Conservation (phyloP, 768 basidiomycete genomes). For the Xanthoconium purpureum region DNA sequence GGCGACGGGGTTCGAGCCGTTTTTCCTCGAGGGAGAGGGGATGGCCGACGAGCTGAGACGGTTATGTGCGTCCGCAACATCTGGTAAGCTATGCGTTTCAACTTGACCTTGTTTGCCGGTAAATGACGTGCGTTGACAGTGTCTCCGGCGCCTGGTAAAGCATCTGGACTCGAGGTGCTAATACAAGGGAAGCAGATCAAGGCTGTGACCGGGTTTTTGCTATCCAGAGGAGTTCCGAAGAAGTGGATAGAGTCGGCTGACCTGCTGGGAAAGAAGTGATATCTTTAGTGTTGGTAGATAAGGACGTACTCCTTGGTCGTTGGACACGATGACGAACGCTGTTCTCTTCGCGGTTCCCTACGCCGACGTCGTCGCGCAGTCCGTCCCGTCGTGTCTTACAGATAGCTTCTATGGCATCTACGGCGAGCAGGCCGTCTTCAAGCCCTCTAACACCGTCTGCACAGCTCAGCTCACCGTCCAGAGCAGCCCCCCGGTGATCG, state of each 20-base stretch:
- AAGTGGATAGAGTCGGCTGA: constrained; percentile 69
- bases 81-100: constrained; percentile 43
- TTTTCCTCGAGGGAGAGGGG: constrained; percentile 61
- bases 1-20: constrained; percentile 79
- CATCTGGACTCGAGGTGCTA: constrained; percentile 62
- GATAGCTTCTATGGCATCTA: constrained; percentile 55
- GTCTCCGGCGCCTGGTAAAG: constrained; percentile 57
- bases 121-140: constrained; percentile 38
- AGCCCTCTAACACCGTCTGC: constrained; percentile 40
- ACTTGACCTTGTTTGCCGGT: neutral
- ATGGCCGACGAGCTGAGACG: constrained; percentile 78
- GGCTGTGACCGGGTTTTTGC: constrained; percentile 62
- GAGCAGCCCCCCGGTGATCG: neutral
- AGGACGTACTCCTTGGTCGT: neutral
- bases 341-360: constrained; percentile 24
- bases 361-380: constrained; percentile 11
- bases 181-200: constrained; percentile 83
- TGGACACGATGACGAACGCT: constrained; percentile 6
- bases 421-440: constrained; percentile 51
- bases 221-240: constrained; percentile 72
- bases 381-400: constrained; percentile 42
- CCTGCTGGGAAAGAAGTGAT: constrained; percentile 42
- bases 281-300: neutral
- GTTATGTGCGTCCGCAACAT: constrained; percentile 75
- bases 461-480: constrained; percentile 11